These are phyloP conservation scores for Oryza brachyantha DNA, from an alignment of 176 grass and related monocot genomes.

Conservation along the genomic window DNA sequence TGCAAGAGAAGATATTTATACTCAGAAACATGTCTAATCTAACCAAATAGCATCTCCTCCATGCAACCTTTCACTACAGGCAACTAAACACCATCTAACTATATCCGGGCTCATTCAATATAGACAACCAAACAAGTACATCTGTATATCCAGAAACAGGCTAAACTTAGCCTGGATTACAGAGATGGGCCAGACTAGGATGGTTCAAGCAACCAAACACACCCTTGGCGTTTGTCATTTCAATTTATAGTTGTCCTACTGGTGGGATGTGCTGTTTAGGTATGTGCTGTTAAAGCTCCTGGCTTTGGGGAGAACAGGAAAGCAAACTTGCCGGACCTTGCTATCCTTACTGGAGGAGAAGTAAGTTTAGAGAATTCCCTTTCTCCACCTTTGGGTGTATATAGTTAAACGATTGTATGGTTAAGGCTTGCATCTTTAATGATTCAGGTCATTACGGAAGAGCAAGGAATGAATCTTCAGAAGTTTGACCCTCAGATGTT, in stretches of 20 bases:
- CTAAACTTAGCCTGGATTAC: no score
- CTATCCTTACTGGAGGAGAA: slow-evolving; percentile 77
- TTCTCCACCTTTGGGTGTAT: neutral
- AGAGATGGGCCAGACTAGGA: no score
- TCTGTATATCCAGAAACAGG: no score
- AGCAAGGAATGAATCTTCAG: slow-evolving; percentile 95
- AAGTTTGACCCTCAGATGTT: slow-evolving; percentile 81
- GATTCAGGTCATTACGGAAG: slow-evolving; percentile 84
- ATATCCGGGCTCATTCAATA: no score
- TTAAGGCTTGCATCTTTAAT: slow-evolving; percentile 18
- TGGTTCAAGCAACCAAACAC: no score
- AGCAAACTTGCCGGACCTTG: slow-evolving; percentile 88
- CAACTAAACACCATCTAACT: no score
- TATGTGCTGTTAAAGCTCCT: slow-evolving; percentile 98
- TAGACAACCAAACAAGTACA: no score
- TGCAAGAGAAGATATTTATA: no score
- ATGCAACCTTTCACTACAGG: no score
- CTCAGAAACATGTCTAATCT: no score
- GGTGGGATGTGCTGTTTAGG: slow-evolving; percentile 35
- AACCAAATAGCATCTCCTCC: no score
- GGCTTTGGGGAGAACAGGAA: slow-evolving; percentile 99
- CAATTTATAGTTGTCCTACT: slow-evolving; percentile 1
- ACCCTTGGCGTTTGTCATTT: no score
- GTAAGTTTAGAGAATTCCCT: slow-evolving; percentile 30
- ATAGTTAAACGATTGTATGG: neutral